A percentile compares a stretch with the other conserved stretches of the same genome.
Evolutionary conservation across 495 filamentous ascomycete species (phyloP).

Genomic region (Penicillium roqueforti): DNA sequence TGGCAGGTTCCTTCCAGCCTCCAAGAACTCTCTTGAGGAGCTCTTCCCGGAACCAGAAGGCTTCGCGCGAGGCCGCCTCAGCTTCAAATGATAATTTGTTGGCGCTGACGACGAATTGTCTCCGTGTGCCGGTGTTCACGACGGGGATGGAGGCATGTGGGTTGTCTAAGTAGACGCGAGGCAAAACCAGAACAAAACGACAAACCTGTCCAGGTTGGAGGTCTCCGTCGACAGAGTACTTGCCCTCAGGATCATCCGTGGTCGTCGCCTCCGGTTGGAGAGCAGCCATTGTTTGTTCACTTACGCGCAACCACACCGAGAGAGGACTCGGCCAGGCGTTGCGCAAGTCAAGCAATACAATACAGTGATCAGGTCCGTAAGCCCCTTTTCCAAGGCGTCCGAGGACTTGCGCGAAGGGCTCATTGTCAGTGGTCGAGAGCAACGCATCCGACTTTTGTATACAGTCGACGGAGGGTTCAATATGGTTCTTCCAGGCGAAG

Average conservation of each 20-base stretch:
- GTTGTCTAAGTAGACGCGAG: slow-evolving; percentile 69
- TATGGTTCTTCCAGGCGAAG: slow-evolving; percentile 49
- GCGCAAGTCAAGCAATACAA: slow-evolving; percentile 77
- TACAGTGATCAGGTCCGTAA: slow-evolving; percentile 62
- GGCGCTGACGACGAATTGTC: slow-evolving; percentile 86
- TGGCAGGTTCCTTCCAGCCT: slow-evolving; percentile 62
- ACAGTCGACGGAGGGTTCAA: slow-evolving; percentile 14
- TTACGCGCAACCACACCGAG: slow-evolving; percentile 52
- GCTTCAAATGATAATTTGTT: slow-evolving; percentile 71
- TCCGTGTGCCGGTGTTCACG: slow-evolving; percentile 64
- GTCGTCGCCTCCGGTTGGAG: neutral
- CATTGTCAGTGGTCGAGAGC: slow-evolving; percentile 21
- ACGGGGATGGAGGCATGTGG: slow-evolving; percentile 75
- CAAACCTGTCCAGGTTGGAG: slow-evolving; percentile 75
- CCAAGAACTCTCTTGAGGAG: slow-evolving; percentile 68
- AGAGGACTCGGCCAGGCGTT: slow-evolving; percentile 84
- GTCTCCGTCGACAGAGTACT: slow-evolving; percentile 52
- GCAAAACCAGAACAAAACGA: slow-evolving; percentile 71
- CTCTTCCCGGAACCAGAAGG: slow-evolving; percentile 89
- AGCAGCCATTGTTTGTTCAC: slow-evolving; percentile 23
- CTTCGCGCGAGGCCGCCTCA: slow-evolving; percentile 73
- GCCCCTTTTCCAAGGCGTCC: slow-evolving; percentile 36
- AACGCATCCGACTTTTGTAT: slow-evolving; percentile 11
- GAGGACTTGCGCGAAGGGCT: slow-evolving; percentile 40
- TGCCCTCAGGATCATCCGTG: slow-evolving; percentile 15